These are phyloP conservation scores for Phyllosticta citribraziliensis DNA, from an alignment of 2,329 filamentous ascomycete genomes.

Conservation along the genomic window DNA sequence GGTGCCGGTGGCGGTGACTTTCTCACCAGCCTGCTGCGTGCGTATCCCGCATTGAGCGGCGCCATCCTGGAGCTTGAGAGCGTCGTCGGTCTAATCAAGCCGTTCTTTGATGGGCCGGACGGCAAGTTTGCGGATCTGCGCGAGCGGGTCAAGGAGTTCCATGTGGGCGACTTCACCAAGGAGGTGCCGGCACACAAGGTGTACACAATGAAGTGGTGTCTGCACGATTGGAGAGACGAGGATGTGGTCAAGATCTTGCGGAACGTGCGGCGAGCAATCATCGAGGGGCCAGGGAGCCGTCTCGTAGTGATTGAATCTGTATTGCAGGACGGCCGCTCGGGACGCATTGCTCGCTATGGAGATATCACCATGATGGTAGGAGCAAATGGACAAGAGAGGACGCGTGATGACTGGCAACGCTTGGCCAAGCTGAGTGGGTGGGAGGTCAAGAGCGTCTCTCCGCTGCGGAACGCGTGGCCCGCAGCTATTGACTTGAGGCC, in stretches of 20 bases:
- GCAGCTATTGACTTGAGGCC: too few relatives aligned
- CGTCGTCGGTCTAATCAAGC: constrained; percentile 24
- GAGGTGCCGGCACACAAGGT: constrained; percentile 23
- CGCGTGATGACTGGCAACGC: too few relatives aligned
- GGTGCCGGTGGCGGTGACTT: constrained; percentile 33
- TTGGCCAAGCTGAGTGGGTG: too few relatives aligned
- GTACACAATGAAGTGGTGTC: constrained; percentile 33
- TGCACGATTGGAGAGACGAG: constrained; percentile 34
- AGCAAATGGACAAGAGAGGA: too few relatives aligned
- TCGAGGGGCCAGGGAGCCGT: constrained; percentile 15
- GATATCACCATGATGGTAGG: constrained; percentile 15
- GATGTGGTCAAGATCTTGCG: constrained; percentile 22
- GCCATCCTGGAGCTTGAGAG: constrained; percentile 26
- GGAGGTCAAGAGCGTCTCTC: too few relatives aligned
- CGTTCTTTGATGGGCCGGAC: constrained; percentile 16
- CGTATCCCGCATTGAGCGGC: constrained; percentile 21
- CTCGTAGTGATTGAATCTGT: constrained; percentile 28
- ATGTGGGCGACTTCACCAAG: constrained; percentile 31
- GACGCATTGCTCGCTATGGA: constrained; percentile 27
- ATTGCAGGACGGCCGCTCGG: constrained; percentile 14
- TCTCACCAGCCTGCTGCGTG: constrained; percentile 27
- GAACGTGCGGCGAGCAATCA: constrained; percentile 24
- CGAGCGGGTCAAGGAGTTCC: constrained; percentile 19
- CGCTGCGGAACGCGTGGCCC: too few relatives aligned
- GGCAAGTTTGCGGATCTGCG: constrained; percentile 29